Percentiles rank a stretch among this genome's conserved stretches.
These are phyloP conservation scores for Chenopodium album DNA, from an alignment of 148 eudicot species.

Conservation along the genomic window DNA sequence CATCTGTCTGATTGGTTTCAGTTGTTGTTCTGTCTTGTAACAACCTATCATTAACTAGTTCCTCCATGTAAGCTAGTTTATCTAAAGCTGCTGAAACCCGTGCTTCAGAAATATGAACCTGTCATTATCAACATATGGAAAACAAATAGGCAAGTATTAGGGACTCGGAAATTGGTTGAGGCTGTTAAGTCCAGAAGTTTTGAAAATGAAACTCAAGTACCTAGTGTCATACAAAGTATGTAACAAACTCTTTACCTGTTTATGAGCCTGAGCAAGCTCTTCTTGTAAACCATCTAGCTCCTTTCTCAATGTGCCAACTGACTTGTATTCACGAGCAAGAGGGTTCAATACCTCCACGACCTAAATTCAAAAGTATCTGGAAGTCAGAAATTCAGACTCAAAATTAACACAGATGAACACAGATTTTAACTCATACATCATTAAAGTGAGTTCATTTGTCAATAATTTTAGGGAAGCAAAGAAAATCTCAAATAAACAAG, in stretches of 20 bases:
- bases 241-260: conserved; percentile 48
- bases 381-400: conserved; percentile 27
- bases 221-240: background rate
- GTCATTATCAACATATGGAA: conserved; percentile 24
- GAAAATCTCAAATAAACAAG: background rate
- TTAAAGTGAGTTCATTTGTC: background rate
- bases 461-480: background rate
- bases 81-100: conserved; percentile 79
- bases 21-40: conserved; percentile 60
- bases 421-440: background rate
- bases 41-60: conserved; percentile 76
- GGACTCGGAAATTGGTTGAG: background rate
- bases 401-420: background rate
- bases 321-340: conserved; percentile 87
- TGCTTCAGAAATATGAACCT: conserved; percentile 97
- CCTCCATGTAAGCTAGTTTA: conserved; percentile 94
- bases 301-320: conserved; percentile 80
- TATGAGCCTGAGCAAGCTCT: conserved; percentile 83
- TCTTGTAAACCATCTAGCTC: conserved; percentile 83
- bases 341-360: conserved; percentile 95
- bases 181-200: background rate
- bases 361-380: conserved; percentile 34
- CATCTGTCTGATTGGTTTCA: conserved; percentile 30
- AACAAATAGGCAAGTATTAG: background rate
- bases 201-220: background rate